Evolutionary conservation across 371 early-diverging fungal species (phyloP), one percentile per base, ranked within the genome.

Genomic region (Haplosporangium sp.): DNA sequence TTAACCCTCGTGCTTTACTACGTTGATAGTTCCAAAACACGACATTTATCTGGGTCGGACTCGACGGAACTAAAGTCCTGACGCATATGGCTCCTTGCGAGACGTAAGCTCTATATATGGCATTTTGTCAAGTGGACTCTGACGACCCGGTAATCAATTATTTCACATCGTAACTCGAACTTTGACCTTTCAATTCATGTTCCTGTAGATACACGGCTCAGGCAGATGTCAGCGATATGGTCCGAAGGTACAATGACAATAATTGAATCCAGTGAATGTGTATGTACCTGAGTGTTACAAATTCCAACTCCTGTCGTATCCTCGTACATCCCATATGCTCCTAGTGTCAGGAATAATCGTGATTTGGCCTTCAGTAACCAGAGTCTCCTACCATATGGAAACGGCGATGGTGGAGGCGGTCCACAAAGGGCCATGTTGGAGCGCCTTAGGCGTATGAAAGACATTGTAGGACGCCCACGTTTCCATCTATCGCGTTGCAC

Each of bases 341-440:
- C 59, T 43, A 92, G 93, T 59, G 92, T 94, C 11, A 83, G 73
- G 59, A 94, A 95, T 70, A 93, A 98, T 82, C 87, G 88, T 58
- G 97, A 98, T 67, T 86, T 92, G 46, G 90, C 85, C 7, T 93
- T 90, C 83, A 87, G 89, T n/a, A 95, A 95, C 70, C 85, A 92
- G 53, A 93, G 93, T 67, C 81, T 98, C 21, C 73, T 95, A 53
- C 88, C 96, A 3, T 98, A 91, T 74, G 99, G 99, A 36, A 90
- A 96, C 80, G 99, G 99, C 43, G 99, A 99, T 82, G 99, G 99
- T 54, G 99, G 99, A 9, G 98, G 97, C 53, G 99, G 99, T 1
- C 97, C 99, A 0, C 86, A 91, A 0, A 83, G 87, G 13, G 90
- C 85, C 42, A 96, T 97, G 97, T 67, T 96, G 21, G 96, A 97